These are phyloP conservation scores for Asclepias syriaca DNA, from an alignment of 257 asterid species.

Conservation along the genomic window DNA sequence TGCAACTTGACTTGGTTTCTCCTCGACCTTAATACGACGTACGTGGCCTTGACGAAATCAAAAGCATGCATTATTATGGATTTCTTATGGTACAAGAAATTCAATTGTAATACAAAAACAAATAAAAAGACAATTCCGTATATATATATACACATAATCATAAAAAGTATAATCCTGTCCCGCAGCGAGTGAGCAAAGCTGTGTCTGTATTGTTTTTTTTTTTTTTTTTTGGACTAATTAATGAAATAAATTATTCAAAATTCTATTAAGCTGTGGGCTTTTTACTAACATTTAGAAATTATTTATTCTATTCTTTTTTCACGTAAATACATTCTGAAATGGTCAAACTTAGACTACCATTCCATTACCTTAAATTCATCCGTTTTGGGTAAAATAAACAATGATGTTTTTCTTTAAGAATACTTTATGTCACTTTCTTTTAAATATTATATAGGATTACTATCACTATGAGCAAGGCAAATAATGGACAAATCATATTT, in stretches of 20 bases:
- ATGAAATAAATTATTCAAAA: no score
- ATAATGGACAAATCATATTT: no score
- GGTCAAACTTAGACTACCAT: no score
- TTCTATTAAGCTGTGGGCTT: no score
- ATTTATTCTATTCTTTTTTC: no score
- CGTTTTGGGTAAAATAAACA: no score
- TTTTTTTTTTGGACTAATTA: no score
- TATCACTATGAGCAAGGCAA: neutral
- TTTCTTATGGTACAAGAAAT: neutral
- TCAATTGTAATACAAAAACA: neutral
- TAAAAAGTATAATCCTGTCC: conserved; percentile 14
- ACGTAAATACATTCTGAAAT: neutral
- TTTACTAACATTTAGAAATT: neutral
- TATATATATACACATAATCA: neutral
- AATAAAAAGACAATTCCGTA: no score
- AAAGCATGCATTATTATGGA: neutral
- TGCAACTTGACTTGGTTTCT: neutral
- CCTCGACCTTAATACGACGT: neutral
- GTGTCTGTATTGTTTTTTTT: neutral
- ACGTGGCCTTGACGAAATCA: neutral
- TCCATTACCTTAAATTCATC: no score
- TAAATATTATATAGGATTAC: no score
- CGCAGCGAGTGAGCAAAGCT: neutral
- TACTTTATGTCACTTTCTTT: neutral
- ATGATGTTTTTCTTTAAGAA: no score